Evolutionary conservation across 169 alveolate genomes (phyloP), one percentile per base, ranked within the genome.

Genomic region (Cystoisospora suis): DNA sequence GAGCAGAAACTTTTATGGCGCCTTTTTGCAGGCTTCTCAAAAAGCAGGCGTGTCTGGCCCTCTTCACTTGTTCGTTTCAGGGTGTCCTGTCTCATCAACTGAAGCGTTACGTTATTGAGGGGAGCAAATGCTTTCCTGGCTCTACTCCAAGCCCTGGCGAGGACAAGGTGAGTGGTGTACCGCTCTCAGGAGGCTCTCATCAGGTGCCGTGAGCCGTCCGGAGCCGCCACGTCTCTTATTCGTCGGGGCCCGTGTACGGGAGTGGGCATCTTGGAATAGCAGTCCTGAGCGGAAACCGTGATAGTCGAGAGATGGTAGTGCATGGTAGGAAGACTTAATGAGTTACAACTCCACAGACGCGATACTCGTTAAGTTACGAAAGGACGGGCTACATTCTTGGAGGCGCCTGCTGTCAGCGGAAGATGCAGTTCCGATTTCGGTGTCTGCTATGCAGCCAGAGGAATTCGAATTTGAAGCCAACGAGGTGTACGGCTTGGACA

Each of bases 51-150:
- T 9, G 27, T 17, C 75, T 59, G 29, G 29, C 40, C 75, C 92
- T 70, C 46, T 4, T 36, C 29, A 0, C 23, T 42, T 29, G 42
- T 81, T 34, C 56, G 75, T 23, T 98, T 29, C 93, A 95, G 87
- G 99, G 99, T 65, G 98, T 97, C 87, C 96, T 97, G 85, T 96
- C 98, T 36, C 99, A 98, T 93, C 98, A 98, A 85, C 93, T 98
- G 88, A 97, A 98, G 93, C 97, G 97, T 90, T 98, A 98, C 94
- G 96, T 97, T 75, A 95, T 98, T 69, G 99, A 98, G 93, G 99
- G 89, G 61, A 83, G 89, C 89, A 61, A 65, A 17, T 58, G 81
- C 80, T 83, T 83, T 38, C 61, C 89, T 27, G 36, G 20, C 56
- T 77, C 45, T 9, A 20, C 89, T n/a, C 83, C 83, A 3, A 80